Base-by-base conservation (phyloP, 805 yeast species). In the Hanseniaspora jakobsenii region DNA sequence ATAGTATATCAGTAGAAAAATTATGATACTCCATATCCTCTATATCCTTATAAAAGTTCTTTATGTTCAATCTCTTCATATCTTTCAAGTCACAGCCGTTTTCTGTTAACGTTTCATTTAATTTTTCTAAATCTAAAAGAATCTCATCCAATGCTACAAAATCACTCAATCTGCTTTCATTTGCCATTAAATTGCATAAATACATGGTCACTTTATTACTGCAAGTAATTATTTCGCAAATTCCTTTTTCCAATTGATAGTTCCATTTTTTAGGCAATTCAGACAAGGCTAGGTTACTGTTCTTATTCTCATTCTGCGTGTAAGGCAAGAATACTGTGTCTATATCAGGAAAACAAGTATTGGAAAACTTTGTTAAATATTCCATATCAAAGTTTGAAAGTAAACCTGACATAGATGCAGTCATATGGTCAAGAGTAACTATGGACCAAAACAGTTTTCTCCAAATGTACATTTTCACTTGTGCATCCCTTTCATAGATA, bases 361-460 rank as follows among this genome's bases (percentile, higher is more conserved):
- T 32, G 13, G 37, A 38, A 30, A 27, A 45, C 6, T 21, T 29
- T 7, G 17, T 35, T 8, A 45, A 26, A 18, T 34, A 32, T 10
- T 18, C 9, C 5, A 14, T 14, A 19, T 27, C n/a, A 14, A 45
- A 45, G 21, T 38, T 45, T 6, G 48, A 45, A 16, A 45, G 7
- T 8, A 24, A 19, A 3, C 48, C 48, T 7, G 44, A 32, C 12
- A 45, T 8, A 8, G 44, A 34, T 6, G 40, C 32, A 3, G 43
- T 35, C n/a, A 36, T 46, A 7, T 30, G 43, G 12, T 46, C 45
- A 24, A 46, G 19, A 13, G 48, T 23, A 5, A 46, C 48, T 7
- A 41, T 10, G 2, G 17, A 10, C 48, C 48, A 46, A 16, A 31
- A 46, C 6, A 46, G 2, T 28, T 46, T 46, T 21, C 48, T 39